Base-by-base conservation (phyloP, 768 basidiomycete genomes). In the Rhizopogon vulgaris region DNA sequence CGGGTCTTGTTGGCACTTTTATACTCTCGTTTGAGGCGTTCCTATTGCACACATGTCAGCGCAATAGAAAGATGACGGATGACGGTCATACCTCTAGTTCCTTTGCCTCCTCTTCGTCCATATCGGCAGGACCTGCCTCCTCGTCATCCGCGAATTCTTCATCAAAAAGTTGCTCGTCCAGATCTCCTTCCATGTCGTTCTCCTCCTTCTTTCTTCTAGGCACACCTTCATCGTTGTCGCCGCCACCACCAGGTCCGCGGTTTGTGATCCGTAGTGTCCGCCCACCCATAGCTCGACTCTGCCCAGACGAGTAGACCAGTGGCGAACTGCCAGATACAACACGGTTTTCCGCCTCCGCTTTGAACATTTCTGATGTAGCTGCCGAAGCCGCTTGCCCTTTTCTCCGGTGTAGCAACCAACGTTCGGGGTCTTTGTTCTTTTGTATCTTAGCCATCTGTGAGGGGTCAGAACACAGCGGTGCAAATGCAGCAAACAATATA, bases 101-200 rank as follows among this genome's bases (percentile, higher is more conserved):
- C 63, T 87, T 93, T 30, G 85, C 81, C 63, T 92, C 91, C 58
- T 92, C 88, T 50, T 93, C 91, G 38, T 90, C 81, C 51, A 81
- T 78, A 50, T 87, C 86, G 11, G 81, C 77, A 14, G 78, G 78
- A 67, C 83, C 78, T 60, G 82, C 82, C 60, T 93, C 91, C 32
- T 94, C 91, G 54, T 94, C 91, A 60, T 94, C 91, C 3, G 87
- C 87, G 60, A 91, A 86, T 15, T 88, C 85, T 60, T 86, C 88
- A 60, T 93, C 90, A 57, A 80, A 93, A 6, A 84, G 75, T 50
- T 88, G 77, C 64, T 94, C 91, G 61, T 94, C 91, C 54, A 87
- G 61, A 60, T 88, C 88, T 6, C 88, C 90, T 56, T 93, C 90
- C 17, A 73, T 84, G 14, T 85, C 87, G 58, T 78, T 73, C 60